Evolutionary conservation across 768 basidiomycete genomes (phyloP).

Genomic region (Boletus patriciae): DNA sequence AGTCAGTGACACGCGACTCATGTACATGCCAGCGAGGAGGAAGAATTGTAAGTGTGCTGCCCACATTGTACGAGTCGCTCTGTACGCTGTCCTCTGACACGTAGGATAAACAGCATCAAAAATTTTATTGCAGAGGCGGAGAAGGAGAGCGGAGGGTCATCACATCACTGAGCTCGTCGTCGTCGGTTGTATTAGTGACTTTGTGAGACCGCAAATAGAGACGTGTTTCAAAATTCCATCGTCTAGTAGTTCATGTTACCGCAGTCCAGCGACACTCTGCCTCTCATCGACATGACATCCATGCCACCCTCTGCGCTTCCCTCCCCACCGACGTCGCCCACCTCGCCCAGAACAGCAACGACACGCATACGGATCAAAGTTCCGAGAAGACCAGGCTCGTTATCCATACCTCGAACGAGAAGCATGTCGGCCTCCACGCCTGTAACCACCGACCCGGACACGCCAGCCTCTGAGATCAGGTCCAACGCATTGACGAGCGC

Average conservation of each 20-base stretch:
- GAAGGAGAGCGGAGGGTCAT: constrained; percentile 58
- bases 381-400: constrained; percentile 1
- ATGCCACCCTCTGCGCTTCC: no score
- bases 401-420: neutral
- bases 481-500: neutral
- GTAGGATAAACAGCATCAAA: constrained; percentile 67
- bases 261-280: no score
- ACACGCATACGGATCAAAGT: constrained; percentile 17
- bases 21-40: constrained; percentile 62
- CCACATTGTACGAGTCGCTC: constrained; percentile 13
- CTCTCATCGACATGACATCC: constrained; percentile 8
- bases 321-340: constrained; percentile 24
- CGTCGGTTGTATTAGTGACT: constrained; percentile 3
- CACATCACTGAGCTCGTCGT: constrained; percentile 28
- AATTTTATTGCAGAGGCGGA: constrained; percentile 82
- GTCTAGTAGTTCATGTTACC: neutral
- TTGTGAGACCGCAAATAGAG: constrained; percentile 10
- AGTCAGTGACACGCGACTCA: constrained; percentile 5
- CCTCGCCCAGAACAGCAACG: constrained; percentile 7
- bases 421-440: constrained; percentile 6
- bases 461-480: neutral
- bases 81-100: constrained; percentile 39
- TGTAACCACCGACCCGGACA: neutral
- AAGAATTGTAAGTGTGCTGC: constrained; percentile 66
- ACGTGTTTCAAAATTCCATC: neutral